A percentile compares a stretch with the other conserved stretches of the same genome.
phyloP scores from a whole-genome alignment of 106 monocot species.

The Triglochin maritima region DNA sequence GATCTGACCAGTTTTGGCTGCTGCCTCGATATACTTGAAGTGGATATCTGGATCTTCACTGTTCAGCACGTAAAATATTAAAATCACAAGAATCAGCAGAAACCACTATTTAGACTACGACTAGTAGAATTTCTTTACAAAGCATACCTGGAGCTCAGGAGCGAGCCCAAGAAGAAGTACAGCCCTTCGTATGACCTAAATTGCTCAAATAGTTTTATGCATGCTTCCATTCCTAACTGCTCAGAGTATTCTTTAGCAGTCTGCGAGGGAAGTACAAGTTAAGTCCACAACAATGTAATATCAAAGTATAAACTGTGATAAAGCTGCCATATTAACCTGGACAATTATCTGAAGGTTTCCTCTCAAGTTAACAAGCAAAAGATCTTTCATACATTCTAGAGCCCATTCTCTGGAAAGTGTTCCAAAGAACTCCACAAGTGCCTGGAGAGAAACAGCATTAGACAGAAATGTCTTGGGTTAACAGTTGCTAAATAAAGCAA shows the following conservation, averaged over 20 bases:
- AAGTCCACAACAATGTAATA: background rate
- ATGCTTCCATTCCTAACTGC: constrained; percentile 83
- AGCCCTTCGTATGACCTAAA: constrained; percentile 80
- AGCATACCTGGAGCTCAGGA: constrained; percentile 83
- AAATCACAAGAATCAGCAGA: constrained; percentile 4
- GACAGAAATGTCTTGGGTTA: background rate
- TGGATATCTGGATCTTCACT: constrained; percentile 99
- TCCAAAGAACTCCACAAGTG: constrained; percentile 97
- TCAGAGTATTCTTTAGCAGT: constrained; percentile 95
- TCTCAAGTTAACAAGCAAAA: constrained; percentile 90
- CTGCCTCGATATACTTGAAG: constrained; percentile 96
- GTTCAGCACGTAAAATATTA: constrained; percentile 11
- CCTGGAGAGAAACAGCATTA: constrained; percentile 21
- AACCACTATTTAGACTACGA: background rate
- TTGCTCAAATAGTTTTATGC: constrained; percentile 79
- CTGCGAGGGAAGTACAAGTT: constrained; percentile 23
- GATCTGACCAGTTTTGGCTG: constrained; percentile 96
- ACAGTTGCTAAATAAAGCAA: background rate
- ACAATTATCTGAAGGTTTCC: constrained; percentile 98
- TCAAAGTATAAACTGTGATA: background rate
- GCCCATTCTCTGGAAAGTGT: constrained; percentile 99
- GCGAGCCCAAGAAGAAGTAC: constrained; percentile 95
- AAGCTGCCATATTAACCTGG: constrained; percentile 40
- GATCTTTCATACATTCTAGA: constrained; percentile 97
- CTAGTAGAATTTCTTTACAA: background rate